Percentiles rank a stretch among this genome's conserved stretches.
Conservation (phyloP, 768 basidiomycete species). For the Gyrodon lividus region DNA sequence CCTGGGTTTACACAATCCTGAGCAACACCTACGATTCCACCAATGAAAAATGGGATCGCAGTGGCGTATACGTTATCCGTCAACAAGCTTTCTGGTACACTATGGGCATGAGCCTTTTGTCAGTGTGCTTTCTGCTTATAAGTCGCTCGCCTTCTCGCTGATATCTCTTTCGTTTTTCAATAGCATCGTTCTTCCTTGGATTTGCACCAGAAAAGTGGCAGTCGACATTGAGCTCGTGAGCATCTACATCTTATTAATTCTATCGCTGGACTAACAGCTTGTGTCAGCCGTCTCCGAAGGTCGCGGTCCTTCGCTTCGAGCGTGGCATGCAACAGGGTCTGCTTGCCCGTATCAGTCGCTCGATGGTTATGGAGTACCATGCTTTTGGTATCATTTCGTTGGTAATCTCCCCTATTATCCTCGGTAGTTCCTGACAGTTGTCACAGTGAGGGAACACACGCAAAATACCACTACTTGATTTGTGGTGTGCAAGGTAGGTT, state of each 20-base stretch:
- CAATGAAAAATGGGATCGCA: constrained; percentile 56
- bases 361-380: constrained; percentile 77
- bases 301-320: constrained; percentile 74
- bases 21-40: constrained; percentile 59
- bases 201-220: constrained; percentile 67
- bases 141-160: not conserved
- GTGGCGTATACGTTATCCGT: constrained; percentile 51
- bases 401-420: constrained; percentile 19
- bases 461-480: constrained; percentile 79
- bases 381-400: constrained; percentile 79
- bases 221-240: constrained; percentile 76
- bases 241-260: constrained; percentile 5
- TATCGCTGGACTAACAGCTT: constrained; percentile 1
- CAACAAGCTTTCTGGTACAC: constrained; percentile 81
- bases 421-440: constrained; percentile 10
- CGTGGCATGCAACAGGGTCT: constrained; percentile 86
- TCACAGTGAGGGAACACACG: constrained; percentile 63
- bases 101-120: constrained; percentile 74
- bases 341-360: constrained; percentile 69
- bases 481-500: constrained; percentile 67
- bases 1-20: constrained; percentile 67
- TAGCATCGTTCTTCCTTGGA: constrained; percentile 74
- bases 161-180: constrained; percentile 1
- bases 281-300: constrained; percentile 71
- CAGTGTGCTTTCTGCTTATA: constrained; percentile 25